phyloP scores from a whole-genome alignment of 768 basidiomycete species.

The Suillus brevipes region DNA sequence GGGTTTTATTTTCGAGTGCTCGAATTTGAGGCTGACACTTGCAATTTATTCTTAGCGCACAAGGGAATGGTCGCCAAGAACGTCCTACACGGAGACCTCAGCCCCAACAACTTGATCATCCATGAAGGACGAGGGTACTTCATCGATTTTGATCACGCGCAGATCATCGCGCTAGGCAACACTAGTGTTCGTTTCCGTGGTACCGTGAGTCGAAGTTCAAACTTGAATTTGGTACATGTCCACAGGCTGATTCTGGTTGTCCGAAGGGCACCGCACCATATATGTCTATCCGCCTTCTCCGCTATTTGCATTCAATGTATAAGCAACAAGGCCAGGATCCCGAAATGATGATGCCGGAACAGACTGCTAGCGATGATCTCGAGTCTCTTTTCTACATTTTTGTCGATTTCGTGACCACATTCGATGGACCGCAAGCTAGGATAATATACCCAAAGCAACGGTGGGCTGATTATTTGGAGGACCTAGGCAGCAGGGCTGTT shows the following conservation, averaged over 20 bases:
- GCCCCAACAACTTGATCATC: neutral
- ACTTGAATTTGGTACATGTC: neutral
- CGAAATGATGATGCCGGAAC: neutral
- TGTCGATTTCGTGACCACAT: neutral
- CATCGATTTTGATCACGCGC: no score
- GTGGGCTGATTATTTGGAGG: neutral
- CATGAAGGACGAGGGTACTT: neutral
- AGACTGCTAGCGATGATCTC: neutral
- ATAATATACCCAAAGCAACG: neutral
- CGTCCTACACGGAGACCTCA: neutral
- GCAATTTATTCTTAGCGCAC: neutral
- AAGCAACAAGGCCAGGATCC: neutral
- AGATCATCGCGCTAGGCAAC: neutral
- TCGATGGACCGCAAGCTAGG: neutral
- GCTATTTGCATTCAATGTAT: neutral
- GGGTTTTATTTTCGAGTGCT: neutral
- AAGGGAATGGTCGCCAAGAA: neutral
- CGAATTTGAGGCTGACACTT: neutral
- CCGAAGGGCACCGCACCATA: neutral
- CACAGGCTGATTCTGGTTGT: neutral
- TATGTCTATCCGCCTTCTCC: neutral
- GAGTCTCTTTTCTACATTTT: neutral
- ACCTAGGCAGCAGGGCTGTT: no score
- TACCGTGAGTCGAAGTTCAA: neutral
- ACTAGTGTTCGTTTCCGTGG: neutral